Conservation (phyloP, 345 rosid genomes). For the Hypericum androsaemum region DNA sequence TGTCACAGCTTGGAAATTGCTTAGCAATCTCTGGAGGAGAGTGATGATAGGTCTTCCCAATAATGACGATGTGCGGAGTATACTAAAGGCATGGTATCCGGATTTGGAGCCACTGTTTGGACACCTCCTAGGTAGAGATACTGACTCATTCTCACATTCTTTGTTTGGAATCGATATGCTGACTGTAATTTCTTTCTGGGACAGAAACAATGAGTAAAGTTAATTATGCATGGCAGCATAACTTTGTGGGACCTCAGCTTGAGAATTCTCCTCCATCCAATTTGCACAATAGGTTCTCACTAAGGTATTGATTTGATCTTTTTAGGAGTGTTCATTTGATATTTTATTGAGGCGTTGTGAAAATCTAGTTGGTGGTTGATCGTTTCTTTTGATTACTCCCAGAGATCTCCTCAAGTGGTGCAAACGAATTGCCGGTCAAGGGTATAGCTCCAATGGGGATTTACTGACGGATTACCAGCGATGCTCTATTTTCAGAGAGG, state of each 20-base stretch:
- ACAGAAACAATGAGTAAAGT: constrained; percentile 62
- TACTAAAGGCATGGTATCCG: constrained; percentile 60
- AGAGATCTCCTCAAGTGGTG: constrained; percentile 98
- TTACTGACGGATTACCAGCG: constrained; percentile 40
- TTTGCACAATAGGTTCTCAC: constrained; percentile 50
- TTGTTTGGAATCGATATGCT: constrained; percentile 10
- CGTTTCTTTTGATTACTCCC: constrained; percentile 24
- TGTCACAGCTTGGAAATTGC: constrained; percentile 49
- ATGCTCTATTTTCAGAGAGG: constrained; percentile 66
- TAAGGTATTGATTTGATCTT: constrained; percentile 35
- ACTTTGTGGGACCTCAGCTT: constrained; percentile 22
- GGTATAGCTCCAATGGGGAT: constrained; percentile 12
- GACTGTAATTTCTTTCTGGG: constrained; percentile 1
- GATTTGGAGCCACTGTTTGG: constrained; percentile 46
- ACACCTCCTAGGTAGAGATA: constrained; percentile 59
- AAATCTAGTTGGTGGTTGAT: constrained; percentile 1
- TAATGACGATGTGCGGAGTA: constrained; percentile 45
- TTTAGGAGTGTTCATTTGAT: neutral
- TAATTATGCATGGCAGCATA: constrained; percentile 29
- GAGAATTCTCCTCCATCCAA: constrained; percentile 27
- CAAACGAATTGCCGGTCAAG: constrained; percentile 52
- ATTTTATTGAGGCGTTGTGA: no score
- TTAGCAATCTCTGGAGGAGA: constrained; percentile 74
- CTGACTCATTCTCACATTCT: constrained; percentile 3
- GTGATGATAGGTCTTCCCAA: constrained; percentile 64